Base-by-base conservation (phyloP, 441 rosid species). In the Euphorbia celastroides region DNA sequence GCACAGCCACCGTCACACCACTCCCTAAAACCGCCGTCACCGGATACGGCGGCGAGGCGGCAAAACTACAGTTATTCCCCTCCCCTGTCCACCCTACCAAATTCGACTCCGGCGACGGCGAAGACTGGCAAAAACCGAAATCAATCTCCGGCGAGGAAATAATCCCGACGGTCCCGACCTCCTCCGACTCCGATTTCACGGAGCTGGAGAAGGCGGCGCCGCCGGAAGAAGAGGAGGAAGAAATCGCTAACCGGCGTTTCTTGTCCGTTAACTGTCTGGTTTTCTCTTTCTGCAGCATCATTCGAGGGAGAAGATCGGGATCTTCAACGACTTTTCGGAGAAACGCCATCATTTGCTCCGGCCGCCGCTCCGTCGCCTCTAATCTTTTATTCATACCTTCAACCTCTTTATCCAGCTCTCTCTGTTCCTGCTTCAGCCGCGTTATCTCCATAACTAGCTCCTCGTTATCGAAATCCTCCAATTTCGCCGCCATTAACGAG, bases 311-410 rank as follows among this genome's bases (percentile, higher is more conserved):
- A 27, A 88, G 72, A 41, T 88, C 88, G 4, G 97, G 97, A 67
- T 90, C 93, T 52, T 93, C 92, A 0, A 82, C 87, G 17, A 89
- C 88, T 59, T 88, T 81, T 73, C 70, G 78, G 5, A 89, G 86
- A 70, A 92, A 89, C 30, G 95, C 83, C 88, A 87, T 80, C 93
- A 85, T 82, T 75, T 92, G 96, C 52, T 84, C 84, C 0, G 98
- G 98, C 26, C 96, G 82, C 58, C 88, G 74, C 75, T 92, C 98
- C 0, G 96, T 85, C 2, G 87, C 89, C 61, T 88, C 93, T 16
- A 92, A 71, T 3, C 98, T 75, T 66, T 77, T 79, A 72, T 73
- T 86, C 90, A 92, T 88, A 68, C 89, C 85, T 44, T 72, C 78
- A 14, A 89, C 76, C 77, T 84, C 95, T 30, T 69, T 62, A 36